Base-by-base conservation (phyloP, 2,329 filamentous ascomycete genomes). In the Lasiodiplodia citricola region DNA sequence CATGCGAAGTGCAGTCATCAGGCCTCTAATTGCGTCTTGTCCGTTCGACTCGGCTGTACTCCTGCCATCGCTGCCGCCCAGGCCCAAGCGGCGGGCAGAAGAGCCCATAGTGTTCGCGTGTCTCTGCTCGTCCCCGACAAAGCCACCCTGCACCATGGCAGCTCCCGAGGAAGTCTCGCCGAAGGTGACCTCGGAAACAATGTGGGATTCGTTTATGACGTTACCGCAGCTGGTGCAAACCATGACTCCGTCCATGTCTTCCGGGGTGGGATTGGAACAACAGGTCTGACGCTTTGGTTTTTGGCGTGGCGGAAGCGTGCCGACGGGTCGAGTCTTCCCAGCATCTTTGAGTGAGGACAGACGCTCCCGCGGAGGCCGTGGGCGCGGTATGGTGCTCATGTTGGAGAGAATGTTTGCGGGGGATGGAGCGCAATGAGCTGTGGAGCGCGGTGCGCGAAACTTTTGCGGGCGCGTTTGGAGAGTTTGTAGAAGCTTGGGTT, bases 171-270 rank as follows among this genome's bases (percentile, higher is more conserved):
- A 89, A 35, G 89, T 91, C 83, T 99, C 95, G 72, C 94, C 94
- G 76, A 98, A 99, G 25, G 91, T 91, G 71, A 98, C 88, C 79
- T 99, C 96, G 60, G 93, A 88, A 69, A 97, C 94, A 71, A 98
- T 97, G 76, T 96, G 94, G 77, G 89, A 90, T 76, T 96, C 92
- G 73, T 92, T 91, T 68, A 95, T 88, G 72, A 97, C 89, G 70
- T 89, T 90, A 86, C 94, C 95, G 80, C 96, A 98, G 57, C 88
- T 91, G 70, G 90, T 88, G 81, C 96, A 98, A 73, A 92, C 85
- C 71, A 83, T 82, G 70, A 83, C 72, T 66, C 78, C 79, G 62
- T 81, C 77, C 56, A 62, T 23, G 66, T 72, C 68, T 68, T 71
- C 72, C 44, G 77, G 71, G 14, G 75, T 69, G 5, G 76, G 78